Percentiles rank a stretch among this genome's conserved stretches.
Conservation (phyloP, 257 asterid genomes). For the Ocimum tenuiflorum region DNA sequence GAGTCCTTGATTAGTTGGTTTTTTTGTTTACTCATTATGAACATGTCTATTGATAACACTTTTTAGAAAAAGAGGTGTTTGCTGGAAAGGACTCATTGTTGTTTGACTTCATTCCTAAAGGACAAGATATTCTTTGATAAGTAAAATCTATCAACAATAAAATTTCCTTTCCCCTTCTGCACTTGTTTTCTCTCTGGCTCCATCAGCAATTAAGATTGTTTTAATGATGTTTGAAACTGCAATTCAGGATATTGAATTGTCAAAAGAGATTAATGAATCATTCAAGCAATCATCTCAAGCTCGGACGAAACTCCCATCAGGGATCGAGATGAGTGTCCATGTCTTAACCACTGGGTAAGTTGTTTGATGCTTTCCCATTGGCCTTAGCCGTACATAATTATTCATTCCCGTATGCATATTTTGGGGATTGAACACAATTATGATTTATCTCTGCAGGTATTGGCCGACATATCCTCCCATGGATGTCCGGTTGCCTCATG, state of each 20-base stretch:
- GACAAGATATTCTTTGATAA: not conserved
- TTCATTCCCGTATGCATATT: not conserved
- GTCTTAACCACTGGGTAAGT: conserved; percentile 91
- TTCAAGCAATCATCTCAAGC: conserved; percentile 99
- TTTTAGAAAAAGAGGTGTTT: not conserved
- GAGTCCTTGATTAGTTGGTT: not conserved
- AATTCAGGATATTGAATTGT: conserved; percentile 80
- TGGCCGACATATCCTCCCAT: conserved; percentile 99
- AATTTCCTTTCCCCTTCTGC: not conserved
- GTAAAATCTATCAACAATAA: not conserved
- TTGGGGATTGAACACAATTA: not conserved
- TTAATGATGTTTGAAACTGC: conserved; percentile 11
- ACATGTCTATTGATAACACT: not conserved
- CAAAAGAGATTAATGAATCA: conserved; percentile 94
- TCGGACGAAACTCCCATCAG: conserved; percentile 91
- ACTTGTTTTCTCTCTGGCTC: not conserved
- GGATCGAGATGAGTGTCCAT: conserved; percentile 98
- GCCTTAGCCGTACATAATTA: not conserved
- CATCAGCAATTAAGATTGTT: not conserved
- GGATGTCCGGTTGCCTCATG: conserved; percentile 95
- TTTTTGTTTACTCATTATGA: too few relatives aligned
- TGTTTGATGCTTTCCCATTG: not conserved
- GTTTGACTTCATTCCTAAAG: not conserved
- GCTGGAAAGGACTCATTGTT: not conserved
- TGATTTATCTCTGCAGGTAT: conserved; percentile 46